Conservation (phyloP, 805 yeast species). For the Lachancea cidri region DNA sequence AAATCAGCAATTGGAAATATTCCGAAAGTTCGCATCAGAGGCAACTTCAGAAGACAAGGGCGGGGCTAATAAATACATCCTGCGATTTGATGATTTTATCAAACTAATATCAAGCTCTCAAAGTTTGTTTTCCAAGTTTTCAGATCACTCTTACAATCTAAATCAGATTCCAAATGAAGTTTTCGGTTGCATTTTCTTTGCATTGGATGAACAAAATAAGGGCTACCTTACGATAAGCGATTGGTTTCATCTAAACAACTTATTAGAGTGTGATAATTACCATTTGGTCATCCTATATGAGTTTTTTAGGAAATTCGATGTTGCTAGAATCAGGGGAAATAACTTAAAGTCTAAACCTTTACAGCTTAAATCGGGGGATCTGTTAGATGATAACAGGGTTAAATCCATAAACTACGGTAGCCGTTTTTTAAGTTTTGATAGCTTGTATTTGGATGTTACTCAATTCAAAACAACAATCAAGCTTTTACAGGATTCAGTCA, state of each 20-base stretch:
- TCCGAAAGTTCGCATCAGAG: conserved; percentile 38
- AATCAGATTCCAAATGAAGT: conserved; percentile 51
- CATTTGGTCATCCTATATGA: conserved; percentile 50
- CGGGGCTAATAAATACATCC: conserved; percentile 24
- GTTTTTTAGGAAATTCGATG: conserved; percentile 46
- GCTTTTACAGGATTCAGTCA: conserved; percentile 30
- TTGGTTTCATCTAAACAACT: conserved; percentile 65
- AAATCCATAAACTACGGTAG: conserved; percentile 37
- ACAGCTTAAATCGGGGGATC: conserved; percentile 4
- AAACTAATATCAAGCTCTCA: conserved; percentile 32
- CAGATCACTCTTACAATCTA: conserved; percentile 40
- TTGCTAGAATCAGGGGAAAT: conserved; percentile 16
- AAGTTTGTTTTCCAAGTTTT: conserved; percentile 26
- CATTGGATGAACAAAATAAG: conserved; percentile 67
- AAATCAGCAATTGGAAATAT: conserved; percentile 39
- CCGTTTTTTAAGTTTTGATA: conserved; percentile 36
- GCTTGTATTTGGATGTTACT: conserved; percentile 26
- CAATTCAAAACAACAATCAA: conserved; percentile 33
- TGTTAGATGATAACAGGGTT: conserved; percentile 17
- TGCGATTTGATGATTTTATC: conserved; percentile 35
- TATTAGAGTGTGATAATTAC: conserved; percentile 44
- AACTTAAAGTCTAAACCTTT: conserved; percentile 3
- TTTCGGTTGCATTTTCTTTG: conserved; percentile 67
- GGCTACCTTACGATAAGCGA: conserved; percentile 68
- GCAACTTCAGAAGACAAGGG: conserved; percentile 26